Evolutionary conservation across 768 basidiomycete species (phyloP).

Genomic region (Kwoniella sp.): DNA sequence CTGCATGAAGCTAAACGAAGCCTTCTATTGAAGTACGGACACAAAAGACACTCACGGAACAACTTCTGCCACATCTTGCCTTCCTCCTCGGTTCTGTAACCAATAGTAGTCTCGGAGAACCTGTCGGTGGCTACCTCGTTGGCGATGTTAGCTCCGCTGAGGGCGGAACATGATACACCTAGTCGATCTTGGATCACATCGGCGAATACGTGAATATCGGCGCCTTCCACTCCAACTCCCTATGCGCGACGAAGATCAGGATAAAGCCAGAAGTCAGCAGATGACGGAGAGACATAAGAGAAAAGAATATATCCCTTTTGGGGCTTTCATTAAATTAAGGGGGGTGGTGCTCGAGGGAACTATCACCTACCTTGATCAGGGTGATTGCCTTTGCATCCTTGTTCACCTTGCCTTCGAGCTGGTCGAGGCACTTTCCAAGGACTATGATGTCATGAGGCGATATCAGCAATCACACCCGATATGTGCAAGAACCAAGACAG

Average conservation of each 20-base stretch:
- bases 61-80: conserved; percentile 58
- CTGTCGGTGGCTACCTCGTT: conserved; percentile 58
- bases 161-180: conserved; percentile 57
- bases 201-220: conserved; percentile 58
- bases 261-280: not conserved
- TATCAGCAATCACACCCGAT: not conserved
- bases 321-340: too few species aligned
- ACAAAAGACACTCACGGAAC: conserved; percentile 48
- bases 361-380: conserved; percentile 57
- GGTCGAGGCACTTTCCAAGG: conserved; percentile 55
- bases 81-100: conserved; percentile 57
- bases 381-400: conserved; percentile 57
- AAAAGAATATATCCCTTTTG: too few species aligned
- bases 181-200: conserved; percentile 58
- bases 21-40: too few species aligned
- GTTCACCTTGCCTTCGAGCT: conserved; percentile 57
- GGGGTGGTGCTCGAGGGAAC: too few species aligned
- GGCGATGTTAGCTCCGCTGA: conserved; percentile 61
- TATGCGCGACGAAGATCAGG: conserved; percentile 21
- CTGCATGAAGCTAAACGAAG: too few species aligned
- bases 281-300: too few species aligned
- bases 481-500: too few species aligned
- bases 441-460: conserved; percentile 40
- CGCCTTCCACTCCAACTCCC: conserved; percentile 59
- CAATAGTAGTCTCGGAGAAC: conserved; percentile 61